These are phyloP conservation scores for Penicillium fuscoglaucum DNA, from an alignment of 2,329 filamentous ascomycete genomes.

Conservation along the genomic window DNA sequence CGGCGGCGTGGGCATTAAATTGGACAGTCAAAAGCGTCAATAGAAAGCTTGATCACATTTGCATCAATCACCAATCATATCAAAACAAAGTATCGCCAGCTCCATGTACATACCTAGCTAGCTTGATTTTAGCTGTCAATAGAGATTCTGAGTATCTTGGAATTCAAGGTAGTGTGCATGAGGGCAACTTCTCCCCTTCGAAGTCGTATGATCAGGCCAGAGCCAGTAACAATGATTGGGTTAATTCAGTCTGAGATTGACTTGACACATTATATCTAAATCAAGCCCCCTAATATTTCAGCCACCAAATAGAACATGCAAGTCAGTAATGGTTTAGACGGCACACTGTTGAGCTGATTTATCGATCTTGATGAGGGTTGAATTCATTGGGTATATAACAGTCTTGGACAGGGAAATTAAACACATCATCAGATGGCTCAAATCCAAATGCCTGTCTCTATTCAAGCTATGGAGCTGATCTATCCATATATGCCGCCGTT, in stretches of 20 bases:
- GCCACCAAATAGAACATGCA: not conserved
- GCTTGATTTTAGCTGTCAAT: not conserved
- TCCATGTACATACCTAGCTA: not conserved
- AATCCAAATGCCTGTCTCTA: slow-evolving; percentile 1
- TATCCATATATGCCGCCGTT: slow-evolving; percentile 1
- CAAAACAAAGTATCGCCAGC: not conserved
- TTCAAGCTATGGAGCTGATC: slow-evolving; percentile 10
- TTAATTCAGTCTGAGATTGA: not conserved
- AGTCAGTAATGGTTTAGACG: not conserved
- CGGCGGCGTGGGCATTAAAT: slow-evolving; percentile 12
- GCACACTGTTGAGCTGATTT: not conserved
- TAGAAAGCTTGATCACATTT: not conserved
- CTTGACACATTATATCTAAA: not conserved
- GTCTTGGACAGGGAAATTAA: slow-evolving; percentile 10
- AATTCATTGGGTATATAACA: slow-evolving; percentile 27
- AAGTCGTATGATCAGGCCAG: not conserved
- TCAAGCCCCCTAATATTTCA: not conserved
- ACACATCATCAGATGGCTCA: slow-evolving; percentile 1
- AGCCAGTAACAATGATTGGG: not conserved
- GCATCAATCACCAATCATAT: not conserved
- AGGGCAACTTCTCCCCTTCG: not conserved
- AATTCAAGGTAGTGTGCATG: not conserved
- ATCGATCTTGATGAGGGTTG: not conserved
- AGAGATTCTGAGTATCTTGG: not conserved
- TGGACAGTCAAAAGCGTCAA: not conserved